Base-by-base conservation (phyloP, 176 grass and related monocot genomes). In the Triticum urartu region DNA sequence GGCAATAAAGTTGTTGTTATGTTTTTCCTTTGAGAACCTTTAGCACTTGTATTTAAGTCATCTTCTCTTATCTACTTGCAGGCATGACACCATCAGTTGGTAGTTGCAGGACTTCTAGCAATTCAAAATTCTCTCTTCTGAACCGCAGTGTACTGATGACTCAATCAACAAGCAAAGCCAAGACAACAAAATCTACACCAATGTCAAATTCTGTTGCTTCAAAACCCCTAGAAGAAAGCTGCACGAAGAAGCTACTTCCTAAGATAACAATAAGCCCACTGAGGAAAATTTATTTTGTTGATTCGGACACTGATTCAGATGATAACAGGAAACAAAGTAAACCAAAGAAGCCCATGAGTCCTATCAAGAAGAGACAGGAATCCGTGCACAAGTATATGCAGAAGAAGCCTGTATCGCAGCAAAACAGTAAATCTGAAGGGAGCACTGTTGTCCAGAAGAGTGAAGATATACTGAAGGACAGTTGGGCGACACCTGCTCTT, bases 261-360 rank as follows among this genome's bases (percentile, higher is more conserved):
- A 93, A 86, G 79, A 79, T 92, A 68, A 90, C 84, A 50, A 66
- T 92, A 78, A 95, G 91, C 42, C 96, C 93, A 5, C 62, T 98
- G 38, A 90, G 96, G 45, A 98, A 94, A 88, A 94, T 98, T 25
- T 78, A 88, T 80, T 79, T 94, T 81, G 78, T 98, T 59, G 93
- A 95, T 82, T 95, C 96, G 24, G 95, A 95, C 81, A 95, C 91
- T 14, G 96, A 98, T 84, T 93, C 81, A 1, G 93, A 95, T 52
- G 78, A 94, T 77, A 76, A 94, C 28, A 71, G 86, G 58, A 76
- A 54, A 74, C 87, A 78, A 54, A 69, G 85, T 62, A 81, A 87
- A 72, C 76, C 56, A 24, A 86, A 66, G 54, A 66, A 85, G 64
- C 12, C 86, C 21, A 6, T 45, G 67, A 72, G 80, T 33, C 50